Evolutionary conservation across 2,329 filamentous ascomycete species (phyloP), one percentile per base, ranked within the genome.

Genomic region (Nakataea oryzae): DNA sequence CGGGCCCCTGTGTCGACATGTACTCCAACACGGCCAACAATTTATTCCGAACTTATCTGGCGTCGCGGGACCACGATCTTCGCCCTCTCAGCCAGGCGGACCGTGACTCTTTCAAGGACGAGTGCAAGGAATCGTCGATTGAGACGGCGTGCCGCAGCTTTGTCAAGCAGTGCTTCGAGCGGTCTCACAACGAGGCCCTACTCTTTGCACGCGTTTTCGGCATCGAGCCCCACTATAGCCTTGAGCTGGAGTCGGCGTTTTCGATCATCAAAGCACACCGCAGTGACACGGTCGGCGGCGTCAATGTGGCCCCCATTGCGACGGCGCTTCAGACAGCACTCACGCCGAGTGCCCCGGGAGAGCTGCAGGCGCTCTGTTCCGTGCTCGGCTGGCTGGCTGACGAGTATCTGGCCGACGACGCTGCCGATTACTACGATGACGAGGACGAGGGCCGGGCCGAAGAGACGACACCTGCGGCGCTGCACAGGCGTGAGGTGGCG

Each of bases 111-210:
- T 84, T 83, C 67, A 78, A 76, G 56, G 79, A 78, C 62, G 82
- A 84, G 63, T 72, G 73, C 30, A 84, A 81, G 63, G 77, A 73
- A 11, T 68, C 74, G 0, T 80, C 79, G 2, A 67, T 79, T 2
- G 83, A 86, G 67, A 82, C 82, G 2, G 83, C 82, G 4, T 78
- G 78, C 17, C 76, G 83, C 30, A 85, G 83, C 66, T 83, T 79
- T 62, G 77, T 86, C 65, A 86, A 86, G 68, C 83, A 86, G 69
- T 79, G 76, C 61, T 85, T 85, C 62, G 83, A 86, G 67, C 78
- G 81, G 29, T 78, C 82, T 2, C 82, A 80, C 66, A 79, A 80
- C 63, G 83, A 86, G 67, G 76, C 79, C 29, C 75, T 72, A 26
- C 70, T 86, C 3, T 84, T 86, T 63, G 68, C 74, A 34, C 81